These are phyloP conservation scores for Hylodesmum podocarpum DNA, from an alignment of 306 rosid species.

Conservation along the genomic window DNA sequence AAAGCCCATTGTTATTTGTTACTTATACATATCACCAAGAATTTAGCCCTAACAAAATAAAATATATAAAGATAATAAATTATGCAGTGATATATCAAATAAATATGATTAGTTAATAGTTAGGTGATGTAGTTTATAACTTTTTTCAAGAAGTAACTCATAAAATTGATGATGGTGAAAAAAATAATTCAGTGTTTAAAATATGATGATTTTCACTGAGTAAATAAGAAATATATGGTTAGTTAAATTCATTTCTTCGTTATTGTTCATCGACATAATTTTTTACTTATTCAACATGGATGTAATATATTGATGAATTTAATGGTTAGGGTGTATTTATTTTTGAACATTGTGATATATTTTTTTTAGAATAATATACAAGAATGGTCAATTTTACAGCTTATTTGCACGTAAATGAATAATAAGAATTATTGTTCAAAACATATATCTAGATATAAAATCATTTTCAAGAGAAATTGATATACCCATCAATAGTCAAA, in stretches of 20 bases:
- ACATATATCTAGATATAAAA: too few species aligned
- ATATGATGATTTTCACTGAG: not conserved
- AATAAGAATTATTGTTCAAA: too few species aligned
- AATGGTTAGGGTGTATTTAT: not conserved
- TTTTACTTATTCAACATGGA: not conserved
- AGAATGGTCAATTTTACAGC: too few species aligned
- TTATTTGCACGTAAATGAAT: too few species aligned
- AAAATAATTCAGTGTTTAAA: not conserved
- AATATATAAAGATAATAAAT: not conserved
- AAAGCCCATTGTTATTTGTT: constrained; percentile 13
- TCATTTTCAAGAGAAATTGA: too few species aligned
- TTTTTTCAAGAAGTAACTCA: not conserved
- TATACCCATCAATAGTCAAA: too few species aligned
- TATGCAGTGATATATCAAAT: not conserved
- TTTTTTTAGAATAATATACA: not conserved
- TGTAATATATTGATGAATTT: not conserved
- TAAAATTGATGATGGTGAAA: not conserved
- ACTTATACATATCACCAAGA: not conserved
- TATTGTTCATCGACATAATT: too few species aligned
- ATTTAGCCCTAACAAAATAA: not conserved
- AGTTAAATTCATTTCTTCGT: not conserved
- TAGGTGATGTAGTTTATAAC: not conserved
- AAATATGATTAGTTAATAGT: not conserved
- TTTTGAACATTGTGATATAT: not conserved
- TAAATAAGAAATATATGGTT: not conserved